Evolutionary conservation across 1,139 yeast genomes (phyloP).

Genomic region (Suhomyces terraborum): DNA sequence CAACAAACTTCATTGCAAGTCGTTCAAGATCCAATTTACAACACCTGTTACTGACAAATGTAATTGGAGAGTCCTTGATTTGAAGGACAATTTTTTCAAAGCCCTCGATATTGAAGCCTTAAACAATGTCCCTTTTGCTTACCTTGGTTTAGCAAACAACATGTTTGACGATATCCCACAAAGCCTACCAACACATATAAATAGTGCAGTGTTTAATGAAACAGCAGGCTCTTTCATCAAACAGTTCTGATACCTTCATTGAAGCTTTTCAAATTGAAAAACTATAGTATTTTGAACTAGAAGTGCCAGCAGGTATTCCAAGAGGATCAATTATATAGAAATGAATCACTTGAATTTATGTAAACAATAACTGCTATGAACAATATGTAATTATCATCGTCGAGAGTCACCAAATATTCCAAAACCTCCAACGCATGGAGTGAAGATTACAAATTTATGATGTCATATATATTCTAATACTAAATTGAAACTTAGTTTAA

Average conservation of each 20-base stretch:
- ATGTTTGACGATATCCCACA: constrained; percentile 17
- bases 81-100: constrained; percentile 17
- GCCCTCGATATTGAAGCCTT: constrained; percentile 11
- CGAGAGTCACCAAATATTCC: too few species aligned
- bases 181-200: constrained; percentile 9
- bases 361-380: too few species aligned
- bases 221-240: constrained; percentile 13
- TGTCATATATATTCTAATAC: constrained; percentile 5
- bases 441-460: not conserved
- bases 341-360: too few species aligned
- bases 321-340: not conserved
- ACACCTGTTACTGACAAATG: not conserved
- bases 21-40: constrained; percentile 4
- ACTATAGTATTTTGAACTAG: too few species aligned
- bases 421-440: too few species aligned
- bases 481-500: constrained; percentile 14
- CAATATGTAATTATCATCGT: too few species aligned
- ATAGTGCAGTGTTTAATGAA: constrained; percentile 16
- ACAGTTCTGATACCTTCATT: constrained; percentile 9
- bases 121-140: constrained; percentile 8
- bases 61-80: constrained; percentile 9
- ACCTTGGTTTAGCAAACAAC: constrained; percentile 15
- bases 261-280: too few species aligned
- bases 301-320: too few species aligned
- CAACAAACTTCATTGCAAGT: constrained; percentile 16